A percentile compares a stretch with the other conserved stretches of the same genome.
phyloP scores from a whole-genome alignment of 202 grass and related monocot genomes.

The Zoysia matrella region DNA sequence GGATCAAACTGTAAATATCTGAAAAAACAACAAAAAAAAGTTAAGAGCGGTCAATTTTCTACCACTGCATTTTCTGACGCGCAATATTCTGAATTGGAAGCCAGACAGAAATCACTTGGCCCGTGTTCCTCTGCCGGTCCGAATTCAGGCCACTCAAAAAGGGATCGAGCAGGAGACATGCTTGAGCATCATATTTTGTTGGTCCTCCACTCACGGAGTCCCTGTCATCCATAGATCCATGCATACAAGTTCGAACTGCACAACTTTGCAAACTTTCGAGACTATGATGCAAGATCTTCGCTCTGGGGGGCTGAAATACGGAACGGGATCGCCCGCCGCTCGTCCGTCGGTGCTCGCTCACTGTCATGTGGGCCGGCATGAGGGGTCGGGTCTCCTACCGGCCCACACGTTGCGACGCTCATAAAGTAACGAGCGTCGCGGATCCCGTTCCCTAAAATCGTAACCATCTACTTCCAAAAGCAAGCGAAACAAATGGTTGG shows the following conservation, averaged over 20 bases:
- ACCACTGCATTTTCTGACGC: neutral
- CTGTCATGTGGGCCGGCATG: too few relatives aligned
- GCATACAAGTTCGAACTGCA: neutral
- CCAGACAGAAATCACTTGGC: constrained; percentile 8
- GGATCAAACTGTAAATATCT: constrained; percentile 29
- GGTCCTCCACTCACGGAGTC: constrained; percentile 21
- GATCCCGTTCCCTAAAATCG: neutral
- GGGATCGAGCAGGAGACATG: neutral
- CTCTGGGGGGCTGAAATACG: neutral
- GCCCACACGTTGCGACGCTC: too few relatives aligned
- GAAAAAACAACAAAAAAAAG: neutral
- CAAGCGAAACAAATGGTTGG: neutral
- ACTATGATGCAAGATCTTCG: neutral
- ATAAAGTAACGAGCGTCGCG: too few relatives aligned
- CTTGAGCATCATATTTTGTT: constrained; percentile 2
- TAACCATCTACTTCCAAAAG: neutral
- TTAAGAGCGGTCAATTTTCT: neutral
- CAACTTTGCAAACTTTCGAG: neutral
- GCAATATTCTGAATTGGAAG: neutral
- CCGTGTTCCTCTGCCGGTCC: neutral
- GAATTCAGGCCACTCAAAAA: constrained; percentile 2
- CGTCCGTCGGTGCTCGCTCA: too few relatives aligned
- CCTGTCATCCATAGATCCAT: too few relatives aligned
- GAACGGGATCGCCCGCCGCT: neutral
- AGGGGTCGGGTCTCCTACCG: too few relatives aligned